A percentile compares a stretch with the other conserved stretches of the same genome.
These are phyloP conservation scores for Brachypodium distachyon DNA, from an alignment of 202 grass and related monocot genomes.

Conservation along the genomic window DNA sequence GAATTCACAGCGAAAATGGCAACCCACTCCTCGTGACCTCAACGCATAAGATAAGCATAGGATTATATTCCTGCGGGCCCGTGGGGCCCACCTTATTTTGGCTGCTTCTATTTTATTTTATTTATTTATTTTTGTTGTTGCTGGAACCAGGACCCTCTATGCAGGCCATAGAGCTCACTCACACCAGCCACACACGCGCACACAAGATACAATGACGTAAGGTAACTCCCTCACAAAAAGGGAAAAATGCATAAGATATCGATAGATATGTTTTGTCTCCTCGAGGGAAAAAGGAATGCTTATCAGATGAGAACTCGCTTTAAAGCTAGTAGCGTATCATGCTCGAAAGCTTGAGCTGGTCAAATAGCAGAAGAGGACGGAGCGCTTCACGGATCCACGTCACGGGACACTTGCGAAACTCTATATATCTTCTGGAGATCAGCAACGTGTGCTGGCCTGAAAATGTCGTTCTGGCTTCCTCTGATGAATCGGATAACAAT, in stretches of 20 bases:
- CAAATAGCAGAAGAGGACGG: background rate
- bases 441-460: too few relatives aligned
- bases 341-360: background rate
- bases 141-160: background rate
- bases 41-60: background rate
- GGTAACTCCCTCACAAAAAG: too few relatives aligned
- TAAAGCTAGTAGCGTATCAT: background rate
- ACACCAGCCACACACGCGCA: too few relatives aligned
- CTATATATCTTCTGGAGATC: background rate
- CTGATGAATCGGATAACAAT: too few relatives aligned
- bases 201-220: too few relatives aligned
- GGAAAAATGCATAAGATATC: too few relatives aligned
- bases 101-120: background rate
- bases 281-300: background rate
- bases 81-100: constrained; percentile 21
- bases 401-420: background rate
- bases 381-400: background rate
- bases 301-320: background rate
- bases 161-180: background rate
- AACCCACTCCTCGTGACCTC: background rate
- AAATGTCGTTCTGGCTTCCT: too few relatives aligned
- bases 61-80: constrained; percentile 16
- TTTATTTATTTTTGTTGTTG: too few relatives aligned
- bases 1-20: background rate
- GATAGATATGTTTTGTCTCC: background rate